phyloP scores from a whole-genome alignment of 441 rosid genomes.

The Adansonia madagascariensis region DNA sequence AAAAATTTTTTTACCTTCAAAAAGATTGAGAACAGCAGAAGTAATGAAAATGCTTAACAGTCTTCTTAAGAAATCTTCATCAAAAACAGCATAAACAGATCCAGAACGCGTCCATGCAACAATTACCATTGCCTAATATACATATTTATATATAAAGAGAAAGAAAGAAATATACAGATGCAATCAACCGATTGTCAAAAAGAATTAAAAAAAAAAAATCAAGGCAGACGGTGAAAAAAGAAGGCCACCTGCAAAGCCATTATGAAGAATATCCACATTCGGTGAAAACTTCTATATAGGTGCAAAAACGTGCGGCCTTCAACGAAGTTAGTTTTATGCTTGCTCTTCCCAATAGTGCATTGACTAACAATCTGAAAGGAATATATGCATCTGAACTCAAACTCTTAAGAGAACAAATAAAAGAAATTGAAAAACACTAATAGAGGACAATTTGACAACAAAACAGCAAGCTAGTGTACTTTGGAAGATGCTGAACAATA shows the following conservation, averaged over 20 bases:
- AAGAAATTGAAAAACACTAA: neutral
- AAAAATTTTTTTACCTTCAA: constrained; percentile 48
- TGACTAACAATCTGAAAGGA: constrained; percentile 64
- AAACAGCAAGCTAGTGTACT: neutral
- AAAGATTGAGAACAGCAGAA: constrained; percentile 69
- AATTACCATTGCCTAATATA: constrained; percentile 68
- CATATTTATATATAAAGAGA: constrained; percentile 3
- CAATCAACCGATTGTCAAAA: constrained; percentile 1
- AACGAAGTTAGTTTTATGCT: constrained; percentile 96
- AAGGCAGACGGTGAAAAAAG: neutral
- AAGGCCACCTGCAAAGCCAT: constrained; percentile 27
- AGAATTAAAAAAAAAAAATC: neutral
- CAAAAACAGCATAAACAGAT: constrained; percentile 45
- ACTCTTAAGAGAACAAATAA: neutral
- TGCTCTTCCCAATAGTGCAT: constrained; percentile 54
- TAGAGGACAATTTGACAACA: constrained; percentile 16
- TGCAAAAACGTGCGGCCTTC: constrained; percentile 97
- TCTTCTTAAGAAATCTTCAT: constrained; percentile 58
- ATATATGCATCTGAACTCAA: constrained; percentile 21
- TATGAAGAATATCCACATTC: constrained; percentile 69
- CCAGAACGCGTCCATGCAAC: constrained; percentile 80
- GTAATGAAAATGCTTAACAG: constrained; percentile 79
- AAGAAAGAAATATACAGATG: constrained; percentile 19
- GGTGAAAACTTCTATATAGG: constrained; percentile 88
- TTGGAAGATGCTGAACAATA: constrained; percentile 18